A percentile compares a stretch with the other conserved stretches of the same genome.
These are phyloP conservation scores for Erysimum cheiri DNA, from an alignment of 441 rosid species.

Conservation along the genomic window DNA sequence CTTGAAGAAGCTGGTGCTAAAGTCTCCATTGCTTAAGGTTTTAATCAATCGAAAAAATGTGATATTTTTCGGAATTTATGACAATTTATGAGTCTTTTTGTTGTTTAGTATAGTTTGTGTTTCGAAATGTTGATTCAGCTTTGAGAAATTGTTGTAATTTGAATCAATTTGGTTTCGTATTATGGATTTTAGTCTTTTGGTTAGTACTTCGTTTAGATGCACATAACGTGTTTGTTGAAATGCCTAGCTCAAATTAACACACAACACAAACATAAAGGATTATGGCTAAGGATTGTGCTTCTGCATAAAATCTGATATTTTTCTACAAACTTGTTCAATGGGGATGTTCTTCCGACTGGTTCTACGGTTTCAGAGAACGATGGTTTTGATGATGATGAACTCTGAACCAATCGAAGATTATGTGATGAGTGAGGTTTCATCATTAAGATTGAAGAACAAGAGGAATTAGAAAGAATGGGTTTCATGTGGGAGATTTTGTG, in stretches of 20 bases:
- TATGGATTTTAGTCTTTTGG: rapidly evolving
- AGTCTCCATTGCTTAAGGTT: slow-evolving; percentile 49
- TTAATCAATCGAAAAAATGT: not conserved
- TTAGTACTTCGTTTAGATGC: not conserved
- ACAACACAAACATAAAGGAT: too few species aligned
- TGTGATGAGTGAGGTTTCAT: slow-evolving; percentile 65
- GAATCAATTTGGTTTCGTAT: slow-evolving; percentile 19
- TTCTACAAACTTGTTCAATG: not conserved
- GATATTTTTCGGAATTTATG: not conserved
- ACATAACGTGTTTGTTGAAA: slow-evolving; percentile 34
- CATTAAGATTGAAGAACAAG: slow-evolving; percentile 51
- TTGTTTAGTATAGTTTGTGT: slow-evolving; percentile 33
- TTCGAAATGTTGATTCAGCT: slow-evolving; percentile 19
- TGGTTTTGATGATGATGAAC: not conserved
- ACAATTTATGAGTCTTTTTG: not conserved
- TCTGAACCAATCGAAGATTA: slow-evolving; percentile 52
- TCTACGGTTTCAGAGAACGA: slow-evolving; percentile 54
- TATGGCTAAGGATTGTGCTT: too few species aligned
- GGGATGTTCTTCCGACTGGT: slow-evolving; percentile 42
- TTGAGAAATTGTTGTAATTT: slow-evolving; percentile 31
- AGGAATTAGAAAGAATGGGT: slow-evolving; percentile 45
- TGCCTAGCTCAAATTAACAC: not conserved
- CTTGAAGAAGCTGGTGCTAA: slow-evolving; percentile 90
- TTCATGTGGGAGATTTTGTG: slow-evolving; percentile 82
- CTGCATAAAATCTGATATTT: too few species aligned